A percentile compares a stretch with the other conserved stretches of the same genome.
Evolutionary conservation across 2,329 filamentous ascomycete species (phyloP).

Genomic region (Grosmannia huntii): DNA sequence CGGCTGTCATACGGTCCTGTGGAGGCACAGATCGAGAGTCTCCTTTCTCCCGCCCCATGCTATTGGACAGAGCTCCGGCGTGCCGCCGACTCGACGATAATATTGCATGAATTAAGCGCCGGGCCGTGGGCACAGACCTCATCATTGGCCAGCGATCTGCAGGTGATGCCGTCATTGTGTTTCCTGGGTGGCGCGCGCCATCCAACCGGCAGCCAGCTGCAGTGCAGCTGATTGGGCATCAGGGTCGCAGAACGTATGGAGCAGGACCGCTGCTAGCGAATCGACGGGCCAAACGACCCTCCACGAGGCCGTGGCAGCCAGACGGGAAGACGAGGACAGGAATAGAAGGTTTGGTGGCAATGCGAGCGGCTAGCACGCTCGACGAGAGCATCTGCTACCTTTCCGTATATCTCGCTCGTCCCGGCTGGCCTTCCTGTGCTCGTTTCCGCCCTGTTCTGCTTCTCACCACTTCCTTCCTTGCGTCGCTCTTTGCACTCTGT

Average conservation of each 20-base stretch:
- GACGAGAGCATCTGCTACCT: not conserved
- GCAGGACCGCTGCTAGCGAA: not conserved
- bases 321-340: not conserved
- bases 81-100: not conserved
- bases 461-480: constrained; percentile 18
- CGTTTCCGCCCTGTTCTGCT: constrained; percentile 13
- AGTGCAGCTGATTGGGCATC: constrained; percentile 20
- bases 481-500: constrained; percentile 19
- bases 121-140: constrained; percentile 2
- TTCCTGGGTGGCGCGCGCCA: constrained; percentile 26
- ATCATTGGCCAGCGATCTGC: constrained; percentile 14
- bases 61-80: not conserved
- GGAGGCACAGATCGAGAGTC: too few species aligned
- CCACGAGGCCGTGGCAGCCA: not conserved
- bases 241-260: not conserved
- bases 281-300: not conserved
- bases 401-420: not conserved
- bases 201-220: constrained; percentile 19
- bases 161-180: not conserved
- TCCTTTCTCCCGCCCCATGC: not conserved
- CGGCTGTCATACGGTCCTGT: too few species aligned
- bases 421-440: constrained; percentile 1
- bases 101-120: constrained; percentile 14
- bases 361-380: not conserved
- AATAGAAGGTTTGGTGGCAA: not conserved